phyloP scores from a whole-genome alignment of 2,329 filamentous ascomycete genomes.

The Alternaria burnsii region DNA sequence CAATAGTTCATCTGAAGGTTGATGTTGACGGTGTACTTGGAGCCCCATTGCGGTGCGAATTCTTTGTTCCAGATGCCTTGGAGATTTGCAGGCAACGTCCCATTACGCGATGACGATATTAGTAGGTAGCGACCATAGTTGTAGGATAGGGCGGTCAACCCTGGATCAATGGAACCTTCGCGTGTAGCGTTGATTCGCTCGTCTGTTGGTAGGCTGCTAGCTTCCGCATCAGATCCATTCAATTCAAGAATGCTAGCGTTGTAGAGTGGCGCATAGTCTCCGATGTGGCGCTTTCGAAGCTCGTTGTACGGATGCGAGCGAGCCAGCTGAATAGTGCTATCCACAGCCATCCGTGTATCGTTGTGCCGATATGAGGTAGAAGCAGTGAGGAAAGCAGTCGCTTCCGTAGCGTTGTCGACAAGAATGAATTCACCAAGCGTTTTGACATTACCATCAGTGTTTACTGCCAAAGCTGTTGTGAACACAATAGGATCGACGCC shows the following conservation, averaged over 20 bases:
- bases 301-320: slow-evolving; percentile 29
- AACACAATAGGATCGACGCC: slow-evolving; percentile 7
- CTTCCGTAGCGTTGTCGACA: slow-evolving; percentile 43
- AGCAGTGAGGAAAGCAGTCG: slow-evolving; percentile 51
- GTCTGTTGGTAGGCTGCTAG: slow-evolving; percentile 10
- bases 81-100: slow-evolving; percentile 53
- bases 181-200: slow-evolving; percentile 9
- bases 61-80: slow-evolving; percentile 57
- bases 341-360: slow-evolving; percentile 38
- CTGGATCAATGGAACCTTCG: slow-evolving; percentile 18
- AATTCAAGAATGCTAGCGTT: slow-evolving; percentile 12
- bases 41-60: slow-evolving; percentile 57
- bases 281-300: slow-evolving; percentile 42
- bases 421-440: slow-evolving; percentile 10
- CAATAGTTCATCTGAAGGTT: slow-evolving; percentile 66
- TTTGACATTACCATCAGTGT: slow-evolving; percentile 12
- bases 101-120: slow-evolving; percentile 44
- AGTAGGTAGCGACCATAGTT: slow-evolving; percentile 54
- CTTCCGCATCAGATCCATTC: neutral
- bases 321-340: slow-evolving; percentile 27
- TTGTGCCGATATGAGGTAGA: slow-evolving; percentile 52
- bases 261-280: slow-evolving; percentile 38
- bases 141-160: slow-evolving; percentile 45
- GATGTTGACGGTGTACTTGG: slow-evolving; percentile 62
- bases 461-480: slow-evolving; percentile 7